Evolutionary conservation across 163 green algal genomes (phyloP).

Genomic region (Trebouxia gelatinosa): DNA sequence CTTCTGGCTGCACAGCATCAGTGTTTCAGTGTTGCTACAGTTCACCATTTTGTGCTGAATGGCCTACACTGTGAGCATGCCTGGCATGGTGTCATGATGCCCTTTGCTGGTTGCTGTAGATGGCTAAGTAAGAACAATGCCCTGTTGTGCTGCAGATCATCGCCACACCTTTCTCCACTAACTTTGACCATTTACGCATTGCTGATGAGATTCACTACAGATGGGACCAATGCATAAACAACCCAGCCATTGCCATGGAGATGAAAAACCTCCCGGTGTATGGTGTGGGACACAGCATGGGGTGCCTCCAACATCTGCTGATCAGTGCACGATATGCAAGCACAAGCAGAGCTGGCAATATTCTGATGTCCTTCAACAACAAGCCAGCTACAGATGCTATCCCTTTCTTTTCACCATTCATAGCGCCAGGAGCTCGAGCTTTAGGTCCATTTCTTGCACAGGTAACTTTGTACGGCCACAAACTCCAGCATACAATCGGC

Average conservation of each 20-base stretch:
- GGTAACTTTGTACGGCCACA: conserved; percentile 13
- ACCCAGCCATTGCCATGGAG: background rate
- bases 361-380: conserved; percentile 89
- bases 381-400: conserved; percentile 59
- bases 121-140: too few relatives aligned
- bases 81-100: too few relatives aligned
- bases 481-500: too few relatives aligned
- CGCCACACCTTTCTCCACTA: conserved; percentile 67
- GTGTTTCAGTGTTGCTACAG: too few relatives aligned
- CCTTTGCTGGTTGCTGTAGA: too few relatives aligned
- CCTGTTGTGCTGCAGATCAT: conserved; percentile 48
- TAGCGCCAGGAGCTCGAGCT: conserved; percentile 59
- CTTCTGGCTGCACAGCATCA: background rate
- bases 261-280: conserved; percentile 62
- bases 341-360: conserved; percentile 69
- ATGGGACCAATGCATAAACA: conserved; percentile 55
- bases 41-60: background rate
- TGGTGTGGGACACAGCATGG: conserved; percentile 80
- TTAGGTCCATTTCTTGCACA: conserved; percentile 69
- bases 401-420: conserved; percentile 70
- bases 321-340: conserved; percentile 69
- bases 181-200: conserved; percentile 81
- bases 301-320: conserved; percentile 68
- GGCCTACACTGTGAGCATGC: background rate
- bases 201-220: conserved; percentile 80